Base-by-base conservation (phyloP, 176 grass and related monocot genomes). In the Aegilops umbellulata region DNA sequence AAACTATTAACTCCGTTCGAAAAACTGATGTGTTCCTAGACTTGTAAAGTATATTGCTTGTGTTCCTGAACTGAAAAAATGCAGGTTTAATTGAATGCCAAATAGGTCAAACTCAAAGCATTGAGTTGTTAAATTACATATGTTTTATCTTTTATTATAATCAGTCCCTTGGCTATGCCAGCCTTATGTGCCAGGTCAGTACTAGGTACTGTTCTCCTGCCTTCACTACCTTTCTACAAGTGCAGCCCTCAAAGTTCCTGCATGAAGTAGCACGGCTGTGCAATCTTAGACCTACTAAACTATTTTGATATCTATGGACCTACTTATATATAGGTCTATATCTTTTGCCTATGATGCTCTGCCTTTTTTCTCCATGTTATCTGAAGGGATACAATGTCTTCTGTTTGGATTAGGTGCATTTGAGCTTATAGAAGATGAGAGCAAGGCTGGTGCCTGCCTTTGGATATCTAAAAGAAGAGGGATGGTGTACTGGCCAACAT, bases 371-470 rank as follows among this genome's bases (percentile, higher is more conserved):
- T 83, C 27, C 3, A 69, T 85, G 49, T 58, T 80, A 72, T 70
- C 25, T 87, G 38, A 69, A 58, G 17, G 25, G 78, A 73, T 16
- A 73, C 15, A 2, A 69, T 15, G 1, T 8, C 22, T 24, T 76
- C 23, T n/a, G 23, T 74, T 80, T 31, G 34, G 42, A 31, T 91
- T 76, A 97, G 95, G 93, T 69, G 71, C 85, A 69, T 91, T 97
- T 76, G 89, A 95, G 87, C 90, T 97, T 70, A 95, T 97, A 88
- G 77, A 85, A 80, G 93, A 97, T 82, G 95, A 95, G 66, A 97
- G 78, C 69, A 97, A 92, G 85, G 88, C 95, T 87, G 95, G 95
- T 86, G 89, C 90, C 63, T 95, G 95, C 90, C 80, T 97, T 63
- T 97, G 91, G 93, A 92, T 97, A 83, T 90, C 91, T 23, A 95